phyloP scores from a whole-genome alignment of 306 rosid genomes.

The Geum urbanum region DNA sequence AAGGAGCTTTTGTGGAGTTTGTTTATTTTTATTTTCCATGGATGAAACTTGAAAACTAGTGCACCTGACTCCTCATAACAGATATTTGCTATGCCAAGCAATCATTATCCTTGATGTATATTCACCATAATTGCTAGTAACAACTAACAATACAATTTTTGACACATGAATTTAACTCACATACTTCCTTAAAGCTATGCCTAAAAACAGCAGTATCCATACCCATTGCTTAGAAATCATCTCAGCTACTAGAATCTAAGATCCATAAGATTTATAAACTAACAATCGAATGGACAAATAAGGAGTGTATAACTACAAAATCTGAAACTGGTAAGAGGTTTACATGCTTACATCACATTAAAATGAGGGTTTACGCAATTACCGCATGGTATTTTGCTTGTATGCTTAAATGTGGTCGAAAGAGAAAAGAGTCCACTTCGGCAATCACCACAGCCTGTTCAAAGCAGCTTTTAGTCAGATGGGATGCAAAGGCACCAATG shows the following conservation, averaged over 20 bases:
- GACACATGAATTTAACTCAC: background rate
- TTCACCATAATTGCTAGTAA: background rate
- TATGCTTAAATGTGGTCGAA: slow-evolving; percentile 79
- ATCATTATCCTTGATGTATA: background rate
- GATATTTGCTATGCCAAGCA: background rate
- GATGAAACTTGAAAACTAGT: background rate
- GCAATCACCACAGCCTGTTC: slow-evolving; percentile 81
- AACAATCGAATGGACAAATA: background rate
- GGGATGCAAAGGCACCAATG: slow-evolving; percentile 9
- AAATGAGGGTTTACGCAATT: slow-evolving; percentile 2
- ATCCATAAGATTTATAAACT: background rate
- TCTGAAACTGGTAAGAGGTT: background rate
- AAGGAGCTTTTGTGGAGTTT: background rate
- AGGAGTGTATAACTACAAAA: background rate
- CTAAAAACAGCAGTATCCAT: background rate
- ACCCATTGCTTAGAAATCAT: background rate
- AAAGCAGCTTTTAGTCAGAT: slow-evolving; percentile 10
- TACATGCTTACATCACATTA: too few species aligned
- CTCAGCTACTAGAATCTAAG: background rate
- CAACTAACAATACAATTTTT: background rate
- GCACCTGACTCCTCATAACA: background rate
- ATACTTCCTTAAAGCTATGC: background rate
- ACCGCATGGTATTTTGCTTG: slow-evolving; percentile 90
- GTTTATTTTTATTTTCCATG: background rate
- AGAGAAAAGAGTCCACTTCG: slow-evolving; percentile 93